Evolutionary conservation across 1,284 basidiomycete species (phyloP), one percentile per base, ranked within the genome.

Genomic region (Rhodotorula sp.): DNA sequence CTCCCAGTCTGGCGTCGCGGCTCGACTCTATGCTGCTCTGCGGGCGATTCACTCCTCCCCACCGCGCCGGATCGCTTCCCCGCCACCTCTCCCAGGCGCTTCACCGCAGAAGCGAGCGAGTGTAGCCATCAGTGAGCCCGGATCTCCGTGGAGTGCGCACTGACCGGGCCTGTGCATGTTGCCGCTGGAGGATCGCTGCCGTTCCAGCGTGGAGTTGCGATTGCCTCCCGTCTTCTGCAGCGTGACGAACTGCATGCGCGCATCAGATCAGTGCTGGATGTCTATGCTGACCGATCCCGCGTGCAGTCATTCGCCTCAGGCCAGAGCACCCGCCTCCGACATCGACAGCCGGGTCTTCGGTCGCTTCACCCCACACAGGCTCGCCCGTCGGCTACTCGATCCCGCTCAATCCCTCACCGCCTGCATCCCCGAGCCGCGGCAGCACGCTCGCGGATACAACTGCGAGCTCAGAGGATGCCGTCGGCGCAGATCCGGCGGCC

Each of bases 81-180:
- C 75, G 18, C 68, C 70, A 12, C 54, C 61, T 2, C 30, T 57
- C 17, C 49, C 37, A 54, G 58, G n/a, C 37, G 62, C 64, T n/a
- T 63, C 26, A 29, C 45, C 68, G 12, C 53, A 65, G 20, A 70
- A 73, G 65, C 60, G 74, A 14, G 77, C 77, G 1, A 71, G 70
- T 37, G 75, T 77, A 5, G 77, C 77, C 7, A 77, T 77, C 69
- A 77, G 77, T 77, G 61, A 57, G 74, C 62, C 26, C 24, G 22
- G 5, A 45, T 12, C 49, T 60, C 0, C 3, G 30, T 45, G n/a
- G 6, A 0, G 10, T 20, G 48, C 48, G 2, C 4, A 14, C 30
- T 1, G 4, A 8, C 22, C 30, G 12, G 10, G 37, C 37, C 37
- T 42, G 8, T 42, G 37, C 10, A 42, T 10, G 37, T 10, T 12